Evolutionary conservation across 495 filamentous ascomycete genomes (phyloP), one percentile per base, ranked within the genome.

Genomic region (Hypoxylon intermedium): DNA sequence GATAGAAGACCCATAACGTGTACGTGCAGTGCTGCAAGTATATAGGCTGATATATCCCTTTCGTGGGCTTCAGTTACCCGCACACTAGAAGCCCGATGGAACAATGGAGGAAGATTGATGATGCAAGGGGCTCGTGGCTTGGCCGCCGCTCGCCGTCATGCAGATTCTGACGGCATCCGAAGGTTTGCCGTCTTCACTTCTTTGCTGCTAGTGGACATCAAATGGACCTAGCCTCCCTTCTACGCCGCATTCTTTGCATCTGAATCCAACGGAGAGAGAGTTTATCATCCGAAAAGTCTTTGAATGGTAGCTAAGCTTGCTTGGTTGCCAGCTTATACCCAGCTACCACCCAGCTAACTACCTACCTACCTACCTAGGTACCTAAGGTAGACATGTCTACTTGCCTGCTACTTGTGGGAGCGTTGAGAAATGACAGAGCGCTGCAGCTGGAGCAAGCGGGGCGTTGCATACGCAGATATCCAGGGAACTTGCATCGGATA

Each of bases 101-200:
- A 66, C 41, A 60, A 58, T 61, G 30, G 53, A 66, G 57, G 28
- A 26, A 40, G 11, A 23, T 58, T 19, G 34, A 48, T 46, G 44
- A 66, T 61, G 63, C 57, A 66, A 61, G 57, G 58, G 57, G 42
- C 57, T 66, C 63, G 44, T 61, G 63, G 56, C 51, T 66, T 57
- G 38, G 24, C 51, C 46, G 63, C 47, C 28, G 51, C 46, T 58
- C 57, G 57, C 63, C 57, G 49, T 30, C 56, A 19, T 58, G 57
- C 57, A 66, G 57, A 16, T 15, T 60, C 54, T 52, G 51, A 47
- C 52, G 51, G 50, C 50, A 54, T 52, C 30, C 43, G 28, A 59
- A 37, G 53, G 36, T 30, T 52, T 30, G 20, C 38, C 16, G 13
- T 30, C 16, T 30, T 33, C 28, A 42, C 60, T 9, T 36, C 45